Evolutionary conservation across 163 green algal species (phyloP), one percentile per base, ranked within the genome.

Genomic region (Chlamydomonas reinhardtii): DNA sequence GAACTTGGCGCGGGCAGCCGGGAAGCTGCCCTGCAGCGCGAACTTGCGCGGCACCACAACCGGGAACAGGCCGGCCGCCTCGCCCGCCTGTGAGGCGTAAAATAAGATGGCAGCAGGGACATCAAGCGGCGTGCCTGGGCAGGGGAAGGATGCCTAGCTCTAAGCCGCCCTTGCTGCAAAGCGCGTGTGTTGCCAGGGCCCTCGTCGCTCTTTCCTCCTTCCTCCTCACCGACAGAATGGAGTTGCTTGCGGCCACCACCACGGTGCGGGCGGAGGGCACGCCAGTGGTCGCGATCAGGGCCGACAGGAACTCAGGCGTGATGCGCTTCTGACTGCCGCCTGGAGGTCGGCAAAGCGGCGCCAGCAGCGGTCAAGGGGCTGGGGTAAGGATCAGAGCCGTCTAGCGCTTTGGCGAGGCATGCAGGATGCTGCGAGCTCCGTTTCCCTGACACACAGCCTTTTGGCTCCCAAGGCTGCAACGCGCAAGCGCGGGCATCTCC

Each of bases 1-100:
- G 82, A 89, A 92, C 82, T 90, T 91, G 74, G 75, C 82, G 6
- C 37, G 52, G 11, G 88, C 90, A 12, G 68, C 66, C 16, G 88
- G 82, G 35, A 90, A 93, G 32, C n/a, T 86, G 4, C 87, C 90
- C 54, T 82, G 37, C 43, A 59, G 39, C 2, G 39, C 90, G 22
- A 78, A 81, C 73, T 85, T 77, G 25, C 88, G 71, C 0, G 90
- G 90, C 19, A 92, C 73, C 29, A 83, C 89, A 11, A 91, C 79
- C 9, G 88, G 61, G 2, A 81, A 25, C 82, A 91, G 85, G 4
- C 90, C 90, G 0, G 88, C 85, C 12, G 68, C 82, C 15, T 76
- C 76, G 22, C 77, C 90, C 4, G 90, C 90, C 82, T 87, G 72
- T 0, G 32, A 16, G 37, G 39, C 8, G 39, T 5, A 48, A 48